These are phyloP conservation scores for Picea sitchensis DNA, from an alignment of 75 land plant species.

Conservation along the genomic window DNA sequence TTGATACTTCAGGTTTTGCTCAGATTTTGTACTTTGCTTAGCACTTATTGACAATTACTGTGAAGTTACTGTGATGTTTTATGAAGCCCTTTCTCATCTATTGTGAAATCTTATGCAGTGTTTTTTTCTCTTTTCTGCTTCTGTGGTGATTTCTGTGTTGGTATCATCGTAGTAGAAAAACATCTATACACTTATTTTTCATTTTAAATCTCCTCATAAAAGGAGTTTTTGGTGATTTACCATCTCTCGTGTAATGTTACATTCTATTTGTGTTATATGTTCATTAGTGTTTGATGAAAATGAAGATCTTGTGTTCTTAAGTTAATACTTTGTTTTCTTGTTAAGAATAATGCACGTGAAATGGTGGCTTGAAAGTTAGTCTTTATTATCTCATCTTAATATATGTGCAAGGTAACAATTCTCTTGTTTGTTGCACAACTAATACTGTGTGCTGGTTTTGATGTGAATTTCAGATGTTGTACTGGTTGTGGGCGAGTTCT, in stretches of 20 bases:
- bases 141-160: too few relatives aligned
- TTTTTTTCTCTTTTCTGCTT: too few relatives aligned
- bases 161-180: too few relatives aligned
- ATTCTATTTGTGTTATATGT: not conserved
- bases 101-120: too few relatives aligned
- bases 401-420: not conserved
- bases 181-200: not conserved
- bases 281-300: not conserved
- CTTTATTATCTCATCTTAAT: not conserved
- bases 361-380: not conserved
- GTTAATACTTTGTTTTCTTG: not conserved
- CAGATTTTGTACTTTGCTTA: too few relatives aligned
- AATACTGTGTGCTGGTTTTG: not conserved
- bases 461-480: slow-evolving; percentile 47
- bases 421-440: not conserved
- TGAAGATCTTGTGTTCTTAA: not conserved
- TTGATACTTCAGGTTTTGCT: too few relatives aligned
- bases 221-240: not conserved
- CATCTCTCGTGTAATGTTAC: not conserved
- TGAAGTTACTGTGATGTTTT: too few relatives aligned
- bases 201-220: not conserved
- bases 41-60: too few relatives aligned
- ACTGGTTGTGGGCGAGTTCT: slow-evolving; percentile 65
- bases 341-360: not conserved
- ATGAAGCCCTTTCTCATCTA: too few relatives aligned